Conservation (phyloP, 345 rosid genomes). For the thale cress (Arabidopsis thaliana) region DNA sequence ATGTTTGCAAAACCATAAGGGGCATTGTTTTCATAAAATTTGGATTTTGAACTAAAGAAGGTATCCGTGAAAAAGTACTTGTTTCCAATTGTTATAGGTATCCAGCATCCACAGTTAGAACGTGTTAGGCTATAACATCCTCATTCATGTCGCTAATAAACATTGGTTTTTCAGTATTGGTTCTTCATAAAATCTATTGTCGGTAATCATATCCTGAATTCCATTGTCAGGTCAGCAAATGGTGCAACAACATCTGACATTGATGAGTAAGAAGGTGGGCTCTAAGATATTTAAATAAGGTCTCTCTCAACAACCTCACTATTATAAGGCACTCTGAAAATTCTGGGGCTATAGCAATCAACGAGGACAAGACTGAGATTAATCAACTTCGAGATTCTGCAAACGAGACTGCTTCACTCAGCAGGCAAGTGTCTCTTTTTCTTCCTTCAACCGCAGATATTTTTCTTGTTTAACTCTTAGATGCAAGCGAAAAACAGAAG, state of each 20-base stretch:
- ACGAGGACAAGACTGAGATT: not conserved
- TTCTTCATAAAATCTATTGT: not conserved
- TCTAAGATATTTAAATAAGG: conserved; percentile 2
- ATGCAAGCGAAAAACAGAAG: conserved; percentile 1
- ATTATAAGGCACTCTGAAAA: not conserved
- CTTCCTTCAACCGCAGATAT: not conserved
- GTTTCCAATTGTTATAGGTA: conserved; percentile 19
- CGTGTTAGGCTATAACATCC: not conserved
- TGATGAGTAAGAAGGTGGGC: conserved; percentile 8
- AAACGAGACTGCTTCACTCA: conserved; percentile 13
- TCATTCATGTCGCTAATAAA: conserved; percentile 4
- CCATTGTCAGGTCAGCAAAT: conserved; percentile 19
- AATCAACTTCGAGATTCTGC: conserved; percentile 17
- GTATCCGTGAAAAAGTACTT: not conserved
- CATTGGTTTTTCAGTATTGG: not conserved
- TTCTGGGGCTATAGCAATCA: not conserved
- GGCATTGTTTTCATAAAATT: not conserved
- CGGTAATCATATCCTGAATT: not conserved
- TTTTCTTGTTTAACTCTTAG: conserved; percentile 7
- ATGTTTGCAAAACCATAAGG: conserved; percentile 4
- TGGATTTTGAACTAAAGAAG: conserved; percentile 15
- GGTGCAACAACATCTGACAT: conserved; percentile 18
- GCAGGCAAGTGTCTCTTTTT: conserved; percentile 34
- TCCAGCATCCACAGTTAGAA: conserved; percentile 9
- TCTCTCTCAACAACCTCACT: conserved; percentile 17